Percentiles rank a stretch among this genome's conserved stretches.
Conservation (phyloP, 2,329 filamentous ascomycete species). For the Geosmithia morbida region DNA sequence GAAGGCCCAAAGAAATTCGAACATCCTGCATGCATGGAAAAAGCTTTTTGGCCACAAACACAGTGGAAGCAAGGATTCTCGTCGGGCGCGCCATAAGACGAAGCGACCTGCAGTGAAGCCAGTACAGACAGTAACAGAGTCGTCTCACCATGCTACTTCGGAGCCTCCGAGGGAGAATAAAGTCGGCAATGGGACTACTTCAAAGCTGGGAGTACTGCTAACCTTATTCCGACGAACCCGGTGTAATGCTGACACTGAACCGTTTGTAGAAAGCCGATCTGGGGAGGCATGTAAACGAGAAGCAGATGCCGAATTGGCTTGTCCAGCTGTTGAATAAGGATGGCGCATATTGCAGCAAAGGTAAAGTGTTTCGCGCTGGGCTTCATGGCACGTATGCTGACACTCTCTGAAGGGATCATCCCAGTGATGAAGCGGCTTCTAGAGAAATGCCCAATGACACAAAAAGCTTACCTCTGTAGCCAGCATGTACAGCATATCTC, state of each 20-base stretch:
- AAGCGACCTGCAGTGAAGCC: background rate
- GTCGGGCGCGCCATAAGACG: background rate
- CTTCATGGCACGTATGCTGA: conserved; percentile 16
- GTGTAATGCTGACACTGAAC: background rate
- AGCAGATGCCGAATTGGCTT: conserved; percentile 60
- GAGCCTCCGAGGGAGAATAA: background rate
- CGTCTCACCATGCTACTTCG: background rate
- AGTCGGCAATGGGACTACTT: background rate
- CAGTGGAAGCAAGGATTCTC: background rate
- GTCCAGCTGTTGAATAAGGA: conserved; percentile 45
- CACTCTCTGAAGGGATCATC: conserved; percentile 36
- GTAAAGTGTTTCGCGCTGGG: conserved; percentile 14
- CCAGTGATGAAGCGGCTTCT: conserved; percentile 49
- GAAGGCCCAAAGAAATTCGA: conserved; percentile 2
- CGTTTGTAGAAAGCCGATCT: conserved; percentile 42
- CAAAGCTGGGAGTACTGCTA: background rate
- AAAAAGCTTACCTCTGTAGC: conserved; percentile 68
- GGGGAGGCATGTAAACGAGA: conserved; percentile 58
- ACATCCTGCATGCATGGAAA: conserved; percentile 15
- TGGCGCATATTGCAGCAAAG: conserved; percentile 38
- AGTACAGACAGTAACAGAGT: background rate
- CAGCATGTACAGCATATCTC: conserved; percentile 63
- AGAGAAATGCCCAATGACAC: conserved; percentile 44
- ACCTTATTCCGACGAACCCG: background rate
- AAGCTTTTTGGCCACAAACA: conserved; percentile 7